phyloP scores from a whole-genome alignment of 257 asterid genomes.

The Rubia yunnanensis region DNA sequence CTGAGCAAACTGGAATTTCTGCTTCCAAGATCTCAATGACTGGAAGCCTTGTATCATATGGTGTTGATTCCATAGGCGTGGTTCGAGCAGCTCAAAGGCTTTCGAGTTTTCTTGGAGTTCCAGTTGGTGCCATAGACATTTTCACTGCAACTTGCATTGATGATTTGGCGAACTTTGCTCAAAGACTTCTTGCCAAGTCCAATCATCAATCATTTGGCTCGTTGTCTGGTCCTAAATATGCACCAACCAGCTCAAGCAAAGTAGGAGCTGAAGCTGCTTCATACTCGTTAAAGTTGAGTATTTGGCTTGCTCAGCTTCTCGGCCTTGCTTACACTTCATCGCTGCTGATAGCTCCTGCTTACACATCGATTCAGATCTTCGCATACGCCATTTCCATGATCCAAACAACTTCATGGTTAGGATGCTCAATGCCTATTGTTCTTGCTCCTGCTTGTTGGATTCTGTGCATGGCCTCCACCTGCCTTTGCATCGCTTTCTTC shows the following conservation, averaged over 20 bases:
- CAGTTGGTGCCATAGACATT: constrained; percentile 75
- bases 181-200: constrained; percentile 39
- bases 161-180: constrained; percentile 59
- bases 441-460: constrained; percentile 65
- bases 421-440: constrained; percentile 30
- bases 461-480: constrained; percentile 54
- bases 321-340: constrained; percentile 40
- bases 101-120: constrained; percentile 62
- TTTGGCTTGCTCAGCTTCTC: constrained; percentile 35
- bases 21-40: constrained; percentile 43
- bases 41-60: constrained; percentile 52
- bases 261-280: constrained; percentile 36
- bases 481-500: constrained; percentile 41
- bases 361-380: constrained; percentile 31
- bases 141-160: constrained; percentile 80
- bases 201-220: constrained; percentile 28
- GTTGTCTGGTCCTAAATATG: neutral
- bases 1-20: constrained; percentile 55
- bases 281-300: constrained; percentile 22
- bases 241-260: constrained; percentile 6
- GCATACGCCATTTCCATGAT: constrained; percentile 19
- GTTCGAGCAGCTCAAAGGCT: constrained; percentile 87
- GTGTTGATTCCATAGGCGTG: constrained; percentile 80
- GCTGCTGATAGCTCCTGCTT: constrained; percentile 55
- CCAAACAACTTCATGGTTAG: constrained; percentile 25